Conservation (phyloP, 1,139 yeast genomes). For the Chernovozyma sophiae-reginae region DNA sequence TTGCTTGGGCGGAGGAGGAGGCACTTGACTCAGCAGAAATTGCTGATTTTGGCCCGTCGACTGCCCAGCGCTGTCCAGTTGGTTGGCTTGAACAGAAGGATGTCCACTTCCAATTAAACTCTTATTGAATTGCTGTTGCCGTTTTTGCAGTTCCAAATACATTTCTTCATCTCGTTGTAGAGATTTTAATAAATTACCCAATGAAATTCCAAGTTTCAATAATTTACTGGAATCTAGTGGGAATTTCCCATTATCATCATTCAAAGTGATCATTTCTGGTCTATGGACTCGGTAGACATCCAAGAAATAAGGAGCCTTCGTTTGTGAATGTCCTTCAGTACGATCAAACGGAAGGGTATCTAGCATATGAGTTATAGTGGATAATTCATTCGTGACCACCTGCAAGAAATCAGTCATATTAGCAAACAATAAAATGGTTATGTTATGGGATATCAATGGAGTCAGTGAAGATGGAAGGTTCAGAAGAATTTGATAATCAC, state of each 20-base stretch:
- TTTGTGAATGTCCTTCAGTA: slow-evolving; percentile 14
- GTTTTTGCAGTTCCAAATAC: slow-evolving; percentile 19
- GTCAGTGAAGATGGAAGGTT: no score
- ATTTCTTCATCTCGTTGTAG: slow-evolving; percentile 35
- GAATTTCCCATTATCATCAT: slow-evolving; percentile 17
- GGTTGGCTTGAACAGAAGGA: not conserved
- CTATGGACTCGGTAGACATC: slow-evolving; percentile 31
- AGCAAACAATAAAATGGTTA: no score
- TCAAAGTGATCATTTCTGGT: slow-evolving; percentile 23
- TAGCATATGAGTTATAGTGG: slow-evolving; percentile 25
- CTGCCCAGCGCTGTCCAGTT: not conserved
- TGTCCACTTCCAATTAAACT: not conserved
- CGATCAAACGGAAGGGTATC: slow-evolving; percentile 31
- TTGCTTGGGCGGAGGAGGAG: not conserved
- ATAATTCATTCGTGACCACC: slow-evolving; percentile 24
- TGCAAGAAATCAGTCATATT: slow-evolving; percentile 7
- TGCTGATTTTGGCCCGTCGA: not conserved
- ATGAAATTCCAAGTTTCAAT: slow-evolving; percentile 40
- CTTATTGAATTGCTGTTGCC: slow-evolving; percentile 16
- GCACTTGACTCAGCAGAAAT: not conserved
- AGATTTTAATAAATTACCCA: slow-evolving; percentile 40
- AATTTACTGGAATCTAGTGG: slow-evolving; percentile 38
- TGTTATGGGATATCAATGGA: no score
- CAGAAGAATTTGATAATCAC: no score
- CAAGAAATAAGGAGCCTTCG: slow-evolving; percentile 19